These are phyloP conservation scores for Corymbia calophylla DNA, from an alignment of 441 rosid species.

Conservation along the genomic window DNA sequence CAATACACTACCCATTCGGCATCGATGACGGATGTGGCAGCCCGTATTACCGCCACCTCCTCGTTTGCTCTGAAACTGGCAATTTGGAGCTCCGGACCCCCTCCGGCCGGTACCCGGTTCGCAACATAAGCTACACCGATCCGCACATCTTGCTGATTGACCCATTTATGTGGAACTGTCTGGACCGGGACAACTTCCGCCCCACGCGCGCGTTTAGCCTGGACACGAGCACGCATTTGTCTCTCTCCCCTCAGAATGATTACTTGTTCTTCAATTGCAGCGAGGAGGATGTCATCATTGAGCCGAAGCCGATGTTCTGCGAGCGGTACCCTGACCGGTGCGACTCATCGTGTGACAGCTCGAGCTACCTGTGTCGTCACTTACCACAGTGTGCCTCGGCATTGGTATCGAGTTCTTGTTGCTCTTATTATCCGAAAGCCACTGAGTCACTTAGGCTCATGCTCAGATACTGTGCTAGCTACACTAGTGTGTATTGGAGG, in stretches of 20 bases:
- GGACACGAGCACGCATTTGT: slow-evolving; percentile 75
- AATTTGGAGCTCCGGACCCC: slow-evolving; percentile 72
- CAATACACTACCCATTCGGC: slow-evolving; percentile 68
- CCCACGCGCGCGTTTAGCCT: slow-evolving; percentile 82
- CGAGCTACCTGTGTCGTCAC: slow-evolving; percentile 85
- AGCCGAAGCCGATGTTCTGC: slow-evolving; percentile 80
- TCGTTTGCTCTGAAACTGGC: slow-evolving; percentile 50
- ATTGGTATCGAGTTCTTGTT: slow-evolving; percentile 49
- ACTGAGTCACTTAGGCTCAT: slow-evolving; percentile 78
- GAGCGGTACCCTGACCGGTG: slow-evolving; percentile 86
- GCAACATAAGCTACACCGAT: slow-evolving; percentile 65
- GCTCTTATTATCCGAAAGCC: slow-evolving; percentile 78
- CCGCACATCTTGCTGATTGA: slow-evolving; percentile 70
- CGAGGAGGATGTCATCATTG: slow-evolving; percentile 50
- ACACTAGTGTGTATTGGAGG: slow-evolving; percentile 83
- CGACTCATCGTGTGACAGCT: slow-evolving; percentile 81
- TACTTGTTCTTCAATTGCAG: slow-evolving; percentile 90
- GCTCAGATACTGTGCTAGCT: slow-evolving; percentile 69
- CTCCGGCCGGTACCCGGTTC: slow-evolving; percentile 68
- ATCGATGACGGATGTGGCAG: slow-evolving; percentile 91
- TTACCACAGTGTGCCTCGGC: slow-evolving; percentile 65
- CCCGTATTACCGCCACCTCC: slow-evolving; percentile 76
- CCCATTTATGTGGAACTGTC: slow-evolving; percentile 85
- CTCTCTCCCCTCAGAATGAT: slow-evolving; percentile 76
- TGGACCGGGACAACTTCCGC: slow-evolving; percentile 57